Base-by-base conservation (phyloP, 768 basidiomycete species). In the Xanthoconium purpureum region DNA sequence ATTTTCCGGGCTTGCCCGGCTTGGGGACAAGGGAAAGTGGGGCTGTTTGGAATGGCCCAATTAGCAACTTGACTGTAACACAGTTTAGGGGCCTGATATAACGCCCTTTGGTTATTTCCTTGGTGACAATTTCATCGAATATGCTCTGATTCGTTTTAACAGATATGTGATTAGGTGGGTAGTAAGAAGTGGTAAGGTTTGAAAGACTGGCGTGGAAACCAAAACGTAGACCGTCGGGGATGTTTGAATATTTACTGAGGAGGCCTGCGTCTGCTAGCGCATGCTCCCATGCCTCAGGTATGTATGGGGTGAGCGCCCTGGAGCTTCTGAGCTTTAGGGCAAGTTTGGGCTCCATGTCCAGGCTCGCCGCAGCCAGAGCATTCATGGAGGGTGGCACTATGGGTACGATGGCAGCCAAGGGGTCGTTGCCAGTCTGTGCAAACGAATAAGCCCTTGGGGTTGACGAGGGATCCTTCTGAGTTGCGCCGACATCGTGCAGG, bases 41-140 rank as follows among this genome's bases (percentile, higher is more conserved):
- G 2, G 46, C 14, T 0, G 40, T 36, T 10, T 51, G 32, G 14
- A 51, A 33, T 1, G 30, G 50, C 1, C 39, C 39, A 3, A 51
- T 14, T 3, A 9, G 2, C 1, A 3, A 2, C 9, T 38, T 15
- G 2, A 38, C 30, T 0, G 7, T 6, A 1, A 5, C 3, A 1
- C 2, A 5, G n/a, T 3, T 8, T 2, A 14, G 20, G 0, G 36
- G 44, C 1, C 52, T 44, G 1, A 46, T 30, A 7, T 53, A 53
- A 1, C 28, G 8, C 1, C 44, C 52, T 13, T 53, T 52, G 6
- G 20, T 3, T 0, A 45, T 12, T 6, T 52, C 43, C 18, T 52
- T 52, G 15, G 10, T n/a, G 7, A 53, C 12, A 5, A 53, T 45
- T 3, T 53, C 28, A 1, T 29, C 11, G 3, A 53, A 46, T 1